Evolutionary conservation across 305 asterid species (phyloP).

Genomic region (Withania somnifera): DNA sequence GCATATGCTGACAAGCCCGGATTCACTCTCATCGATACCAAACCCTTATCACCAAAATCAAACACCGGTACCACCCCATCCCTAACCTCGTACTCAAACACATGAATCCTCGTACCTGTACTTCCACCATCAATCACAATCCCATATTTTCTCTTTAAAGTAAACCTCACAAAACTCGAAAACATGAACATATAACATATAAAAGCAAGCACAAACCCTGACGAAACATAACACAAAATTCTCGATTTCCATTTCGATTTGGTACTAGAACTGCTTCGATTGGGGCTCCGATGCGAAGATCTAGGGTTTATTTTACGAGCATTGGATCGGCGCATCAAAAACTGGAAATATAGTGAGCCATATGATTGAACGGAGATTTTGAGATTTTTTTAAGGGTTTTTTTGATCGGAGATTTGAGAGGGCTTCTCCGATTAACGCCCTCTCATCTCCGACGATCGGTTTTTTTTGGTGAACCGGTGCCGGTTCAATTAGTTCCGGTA

Average conservation of each 20-base stretch:
- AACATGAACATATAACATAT: constrained; percentile 42
- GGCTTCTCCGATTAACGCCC: constrained; percentile 23
- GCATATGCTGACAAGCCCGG: constrained; percentile 70
- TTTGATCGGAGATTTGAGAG: constrained; percentile 19
- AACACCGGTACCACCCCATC: constrained; percentile 38
- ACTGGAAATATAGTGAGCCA: constrained; percentile 38
- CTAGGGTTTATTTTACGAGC: constrained; percentile 41
- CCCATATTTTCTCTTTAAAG: constrained; percentile 30
- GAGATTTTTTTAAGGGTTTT: background rate
- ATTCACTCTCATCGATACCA: constrained; percentile 70
- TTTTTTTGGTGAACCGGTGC: background rate
- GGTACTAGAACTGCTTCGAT: background rate
- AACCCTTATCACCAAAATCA: constrained; percentile 58
- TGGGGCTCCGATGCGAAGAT: constrained; percentile 42
- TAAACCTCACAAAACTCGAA: constrained; percentile 10
- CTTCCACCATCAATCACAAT: constrained; percentile 95
- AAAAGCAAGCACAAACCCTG: constrained; percentile 18
- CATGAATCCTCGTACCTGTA: constrained; percentile 87
- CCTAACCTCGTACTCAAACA: constrained; percentile 51
- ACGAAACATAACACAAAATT: constrained; percentile 30
- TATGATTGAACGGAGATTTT: constrained; percentile 14
- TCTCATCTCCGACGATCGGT: background rate
- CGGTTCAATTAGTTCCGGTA: background rate
- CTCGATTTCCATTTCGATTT: constrained; percentile 28
- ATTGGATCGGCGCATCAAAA: constrained; percentile 97